Base-by-base conservation (phyloP, 2,329 filamentous ascomycete species). In the Alternaria panax region DNA sequence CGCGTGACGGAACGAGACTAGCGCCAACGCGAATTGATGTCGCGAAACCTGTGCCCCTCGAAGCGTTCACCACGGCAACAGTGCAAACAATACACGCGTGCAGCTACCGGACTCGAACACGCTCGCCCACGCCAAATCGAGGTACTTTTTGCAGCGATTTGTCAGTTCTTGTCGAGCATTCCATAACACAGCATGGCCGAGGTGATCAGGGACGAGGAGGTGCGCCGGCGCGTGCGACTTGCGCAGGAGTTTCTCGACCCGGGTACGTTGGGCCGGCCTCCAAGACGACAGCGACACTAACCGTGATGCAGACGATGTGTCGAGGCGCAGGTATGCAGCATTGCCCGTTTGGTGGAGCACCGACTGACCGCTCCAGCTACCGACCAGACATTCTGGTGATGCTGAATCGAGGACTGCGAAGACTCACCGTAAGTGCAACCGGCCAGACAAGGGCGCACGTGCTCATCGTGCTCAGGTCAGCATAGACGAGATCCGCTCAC, bases 231-330 rank as follows among this genome's bases (percentile, higher is more conserved):
- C 72, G 88, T 97, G 78, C 90, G 92, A 71, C 88, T 90, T 65
- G 93, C 92, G n/a, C 87, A 90, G 71, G 93, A 97, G 78, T 97
- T 98, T 75, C 87, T 98, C 42, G 94, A 97, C 83, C 94, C 94
- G 62, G 89, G 93, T 97, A 86, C 73, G 89, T 79, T 43, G 8
- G 3, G 4, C 32, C n/a, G 25, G 32, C 18, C 34, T 20, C 12
- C 14, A 12, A 41, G 32, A 24, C 20, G 9, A 20, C 7, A 9
- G 9, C 36, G 18, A 40, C 32, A 54, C 74, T 80, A 62, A 80
- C 62, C 40, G 45, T 38, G 40, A 24, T 42, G 24, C 59, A 88
- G 86, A 80, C 68, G 86, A 88, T 79, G 82, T 82, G 24, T 79
- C 83, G 62, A 84, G 84, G 60, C 83, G 85, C 74, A 85, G 82